Evolutionary conservation across 768 basidiomycete species (phyloP).

Genomic region (Tricholoma sp.): DNA sequence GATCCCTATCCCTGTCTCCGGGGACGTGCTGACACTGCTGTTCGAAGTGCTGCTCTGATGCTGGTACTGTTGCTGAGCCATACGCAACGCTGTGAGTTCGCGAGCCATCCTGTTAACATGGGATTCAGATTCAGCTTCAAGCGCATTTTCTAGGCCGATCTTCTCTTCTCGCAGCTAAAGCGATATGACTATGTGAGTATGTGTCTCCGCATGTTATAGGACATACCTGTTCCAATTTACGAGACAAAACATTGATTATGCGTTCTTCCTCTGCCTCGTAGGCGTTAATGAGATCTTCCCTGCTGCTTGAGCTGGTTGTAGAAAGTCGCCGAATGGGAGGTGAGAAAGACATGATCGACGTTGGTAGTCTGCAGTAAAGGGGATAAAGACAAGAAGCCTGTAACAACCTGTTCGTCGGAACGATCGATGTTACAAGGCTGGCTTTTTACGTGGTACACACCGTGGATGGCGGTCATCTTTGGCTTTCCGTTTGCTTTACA

Average conservation of each 20-base stretch:
- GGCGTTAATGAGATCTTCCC: slow-evolving; percentile 78
- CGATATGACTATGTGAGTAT: not conserved
- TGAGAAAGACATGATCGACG: slow-evolving; percentile 35
- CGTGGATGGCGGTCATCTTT: slow-evolving; percentile 7
- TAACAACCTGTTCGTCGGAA: not conserved
- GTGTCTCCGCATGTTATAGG: not conserved
- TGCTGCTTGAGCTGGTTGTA: slow-evolving; percentile 45
- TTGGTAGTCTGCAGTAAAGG: not conserved
- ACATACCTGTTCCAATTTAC: slow-evolving; percentile 78
- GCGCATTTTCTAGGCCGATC: slow-evolving; percentile 72
- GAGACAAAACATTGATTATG: slow-evolving; percentile 75
- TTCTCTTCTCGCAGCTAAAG: slow-evolving; percentile 77
- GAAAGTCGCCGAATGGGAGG: slow-evolving; percentile 60
- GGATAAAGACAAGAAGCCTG: not conserved
- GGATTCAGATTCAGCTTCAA: slow-evolving; percentile 83
- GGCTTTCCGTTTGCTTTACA: slow-evolving; percentile 4
- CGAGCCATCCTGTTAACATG: slow-evolving; percentile 75
- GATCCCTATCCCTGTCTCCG: slow-evolving; percentile 26
- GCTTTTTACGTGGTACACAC: slow-evolving; percentile 20
- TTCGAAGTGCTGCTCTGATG: slow-evolving; percentile 26
- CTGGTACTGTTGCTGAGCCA: slow-evolving; percentile 50
- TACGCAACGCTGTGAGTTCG: slow-evolving; percentile 61
- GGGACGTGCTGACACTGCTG: slow-evolving; percentile 25
- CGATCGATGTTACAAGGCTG: slow-evolving; percentile 10
- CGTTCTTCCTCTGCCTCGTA: slow-evolving; percentile 90